Evolutionary conservation across 225 moss, liverwort and hornwort genomes (phyloP), one percentile per base, ranked within the genome.

Genomic region (Anthoceros angustus): DNA sequence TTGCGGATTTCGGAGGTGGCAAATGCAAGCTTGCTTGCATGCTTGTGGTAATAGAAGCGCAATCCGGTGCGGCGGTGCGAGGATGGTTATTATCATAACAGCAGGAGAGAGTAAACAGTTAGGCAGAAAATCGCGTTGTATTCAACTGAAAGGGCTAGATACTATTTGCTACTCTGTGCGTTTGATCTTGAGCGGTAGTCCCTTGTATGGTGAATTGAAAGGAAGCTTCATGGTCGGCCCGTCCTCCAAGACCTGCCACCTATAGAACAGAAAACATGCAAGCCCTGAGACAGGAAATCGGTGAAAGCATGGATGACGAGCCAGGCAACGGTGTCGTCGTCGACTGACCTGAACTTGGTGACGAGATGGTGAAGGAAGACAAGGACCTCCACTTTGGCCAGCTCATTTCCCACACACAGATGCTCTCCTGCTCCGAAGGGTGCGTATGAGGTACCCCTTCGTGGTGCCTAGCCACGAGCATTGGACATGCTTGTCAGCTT

Each of bases 291-390:
- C 14, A 14, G 43, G 46, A 48, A 18, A 48, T 6, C 4, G 46
- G 46, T 12, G 46, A 32, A 32, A 32, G 32, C 32, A 32, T 32
- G 32, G 32, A 1, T 32, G 32, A 32, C 32, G 32, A 32, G 32
- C 55, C 2, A 32, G 55, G n/a, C 55, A 55, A 18, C 7, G n/a
- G 12, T 46, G 5, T 16, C 45, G 16, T 32, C 32, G 45, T 16
- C 16, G 16, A 16, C 45, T 46, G 10, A 55, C 55, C 55, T 55
- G 55, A 55, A 55, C n/a, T 55, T 55, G 55, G 55, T 55, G 55
- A 55, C 55, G 15, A 55, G 14, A 55, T 55, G 55, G 55, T 55
- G 55, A 18, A 55, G 23, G 55, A 55, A 55, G 23, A 55, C 23
- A 16, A 55, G 55, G 5, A 23, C 23, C 23, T 55, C 55, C 15